Base-by-base conservation (phyloP, 2,329 filamentous ascomycete species). In the Botrytis medusae region DNA sequence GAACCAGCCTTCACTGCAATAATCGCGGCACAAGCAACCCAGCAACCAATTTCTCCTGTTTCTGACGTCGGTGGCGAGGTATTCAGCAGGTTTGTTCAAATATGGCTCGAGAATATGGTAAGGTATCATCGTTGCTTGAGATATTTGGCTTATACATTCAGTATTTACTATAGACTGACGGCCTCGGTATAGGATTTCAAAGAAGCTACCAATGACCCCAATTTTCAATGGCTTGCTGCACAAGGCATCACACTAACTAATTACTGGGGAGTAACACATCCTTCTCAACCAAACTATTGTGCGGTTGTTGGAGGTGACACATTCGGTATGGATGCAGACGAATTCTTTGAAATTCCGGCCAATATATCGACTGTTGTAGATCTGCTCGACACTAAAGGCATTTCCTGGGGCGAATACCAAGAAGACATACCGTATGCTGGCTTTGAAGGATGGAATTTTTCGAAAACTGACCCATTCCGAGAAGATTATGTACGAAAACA, bases 401-500 rank as follows among this genome's bases (percentile, higher is more conserved):
- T 87, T 67, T 83, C 83, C 74, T 87, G 85, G 85, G 86, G 84
- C 34, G 82, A 85, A 74, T 88, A 88, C 78, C 84, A 88, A 79
- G 84, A 89, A 81, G 85, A 87, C 78, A 85, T 85, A 82, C 84
- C 85, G 0, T 87, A 84, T 76, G 80, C 83, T 10, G 85, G 85
- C 1, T 86, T 85, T 74, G 81, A 85, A 74, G 85, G 84, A 34
- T 74, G 69, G 69, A 82, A 85, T 60, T 88, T 83, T 77, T 84
- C 85, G 32, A 89, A 90, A 76, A 86, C 86, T 73, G 78, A 86
- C 75, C 89, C 85, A 1, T 84, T 84, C 6, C 84, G 85, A 40
- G 88, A 90, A 74, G 86, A 87, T 81, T 91, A 92, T 78, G 89
- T 91, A 46, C 86, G 90, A 72, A 91, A 91, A 81, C 89, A 91